Evolutionary conservation across 495 filamentous ascomycete species (phyloP).

Genomic region (Neurospora sp.): DNA sequence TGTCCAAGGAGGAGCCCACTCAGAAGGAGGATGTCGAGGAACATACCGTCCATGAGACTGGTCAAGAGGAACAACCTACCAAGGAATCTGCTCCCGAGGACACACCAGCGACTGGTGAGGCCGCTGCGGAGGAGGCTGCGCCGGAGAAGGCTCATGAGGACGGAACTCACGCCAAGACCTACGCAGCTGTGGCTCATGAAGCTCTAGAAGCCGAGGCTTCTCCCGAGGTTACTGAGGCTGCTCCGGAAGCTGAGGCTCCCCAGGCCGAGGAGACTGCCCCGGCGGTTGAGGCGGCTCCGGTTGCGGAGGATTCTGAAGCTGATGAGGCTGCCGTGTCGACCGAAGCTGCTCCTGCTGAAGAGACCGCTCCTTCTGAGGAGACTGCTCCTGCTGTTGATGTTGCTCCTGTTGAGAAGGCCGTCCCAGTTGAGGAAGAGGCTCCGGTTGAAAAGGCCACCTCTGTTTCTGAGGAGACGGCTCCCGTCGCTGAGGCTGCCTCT

Average conservation of each 20-base stretch:
- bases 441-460: background rate
- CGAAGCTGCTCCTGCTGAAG: background rate
- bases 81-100: background rate
- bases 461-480: background rate
- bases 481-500: background rate
- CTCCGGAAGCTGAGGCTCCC: background rate
- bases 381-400: background rate
- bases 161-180: background rate
- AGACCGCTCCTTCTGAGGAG: background rate
- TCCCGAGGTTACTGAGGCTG: background rate
- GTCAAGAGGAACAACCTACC: background rate
- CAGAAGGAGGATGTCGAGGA: background rate
- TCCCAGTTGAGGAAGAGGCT: background rate
- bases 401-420: background rate
- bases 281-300: background rate
- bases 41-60: background rate
- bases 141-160: background rate
- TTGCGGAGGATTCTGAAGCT: background rate
- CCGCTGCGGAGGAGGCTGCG: background rate
- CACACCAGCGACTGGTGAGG: background rate
- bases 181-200: background rate
- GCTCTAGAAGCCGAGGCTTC: background rate
- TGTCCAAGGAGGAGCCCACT: background rate
- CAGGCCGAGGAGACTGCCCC: background rate
- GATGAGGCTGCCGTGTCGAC: background rate